These are phyloP conservation scores for Tritrichomonas musculus DNA, from an alignment of 208 protist species.

Conservation along the genomic window DNA sequence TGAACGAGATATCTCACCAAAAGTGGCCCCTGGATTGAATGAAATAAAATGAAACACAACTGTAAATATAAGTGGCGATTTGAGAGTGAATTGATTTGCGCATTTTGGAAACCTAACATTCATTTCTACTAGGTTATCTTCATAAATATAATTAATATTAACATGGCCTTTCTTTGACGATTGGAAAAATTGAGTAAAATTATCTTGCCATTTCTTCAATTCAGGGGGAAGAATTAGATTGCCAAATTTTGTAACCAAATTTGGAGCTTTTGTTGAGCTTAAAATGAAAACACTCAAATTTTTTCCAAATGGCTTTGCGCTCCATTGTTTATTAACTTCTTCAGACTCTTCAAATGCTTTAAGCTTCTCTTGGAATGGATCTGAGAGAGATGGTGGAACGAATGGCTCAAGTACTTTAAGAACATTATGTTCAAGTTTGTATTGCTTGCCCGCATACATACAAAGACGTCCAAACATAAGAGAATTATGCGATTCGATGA, in stretches of 20 bases:
- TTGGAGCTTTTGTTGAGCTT: neutral
- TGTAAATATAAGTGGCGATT: neutral
- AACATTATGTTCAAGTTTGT: neutral
- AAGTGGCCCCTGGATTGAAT: neutral
- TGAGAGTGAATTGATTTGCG: neutral
- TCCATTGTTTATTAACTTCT: neutral
- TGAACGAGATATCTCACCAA: neutral
- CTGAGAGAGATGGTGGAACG: neutral
- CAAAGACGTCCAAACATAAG: neutral
- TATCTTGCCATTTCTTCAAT: neutral
- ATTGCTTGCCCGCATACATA: neutral
- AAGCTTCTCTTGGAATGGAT: neutral
- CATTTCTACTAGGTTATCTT: neutral
- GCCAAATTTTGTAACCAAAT: neutral
- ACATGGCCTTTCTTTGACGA: neutral
- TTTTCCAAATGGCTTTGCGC: neutral
- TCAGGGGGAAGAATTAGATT: neutral
- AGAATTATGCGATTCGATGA: neutral
- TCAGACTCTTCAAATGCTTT: neutral
- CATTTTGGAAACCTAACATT: neutral
- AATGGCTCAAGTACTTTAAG: neutral
- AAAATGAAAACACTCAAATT: neutral
- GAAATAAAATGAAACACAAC: neutral
- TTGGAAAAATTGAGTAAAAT: neutral
- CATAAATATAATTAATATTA: neutral